Evolutionary conservation across 2,329 filamentous ascomycete species (phyloP), one percentile per base, ranked within the genome.

Genomic region (Colletotrichum tabaci): DNA sequence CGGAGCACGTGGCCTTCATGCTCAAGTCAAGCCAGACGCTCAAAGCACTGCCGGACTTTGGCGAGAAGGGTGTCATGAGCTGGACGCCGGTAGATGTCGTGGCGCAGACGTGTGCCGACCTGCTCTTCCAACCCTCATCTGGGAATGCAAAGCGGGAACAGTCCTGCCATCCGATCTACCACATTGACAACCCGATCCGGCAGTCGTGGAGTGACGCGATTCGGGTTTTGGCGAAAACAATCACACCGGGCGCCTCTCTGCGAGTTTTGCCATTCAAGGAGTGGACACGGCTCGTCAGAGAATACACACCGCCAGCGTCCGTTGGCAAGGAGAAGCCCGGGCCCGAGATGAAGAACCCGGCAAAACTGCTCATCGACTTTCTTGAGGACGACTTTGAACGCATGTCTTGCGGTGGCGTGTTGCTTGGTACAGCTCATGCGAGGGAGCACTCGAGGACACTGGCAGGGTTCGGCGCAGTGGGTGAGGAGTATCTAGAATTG

Each of bases 1-100:
- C 81, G 38, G 87, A 90, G 74, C 86, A 89, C 71, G 77, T 89
- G 15, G 75, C 80, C 0, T 87, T 87, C 71, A 67, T 90, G 26
- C 75, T 88, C 62, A 88, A 88, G 76, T 86, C 84, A 0, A 82
- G 84, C 0, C 85, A 89, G 73, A 83, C 83, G 0, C 71, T 89
- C 0, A 77, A 78, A 0, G 79, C 76, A 0, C 74, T 86, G 10
- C 86, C 87, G 0, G 79, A 83, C 26, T 73, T 87, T n/a, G 53
- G 30, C 16, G 26, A 55, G 2, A 60, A 79, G 0, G 85, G 85
- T 0, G 55, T 69, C 2, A 65, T 87, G 1, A 82, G 73, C 8
- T 89, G 87, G 87, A 80, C 78, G 0, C 84, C 86, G 0, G 86
- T 88, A 7, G 79, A 88, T 35, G 3, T n/a, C 6, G 26, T 38